Conservation (phyloP, 495 filamentous ascomycete genomes). For the Hamigera avellanea region DNA sequence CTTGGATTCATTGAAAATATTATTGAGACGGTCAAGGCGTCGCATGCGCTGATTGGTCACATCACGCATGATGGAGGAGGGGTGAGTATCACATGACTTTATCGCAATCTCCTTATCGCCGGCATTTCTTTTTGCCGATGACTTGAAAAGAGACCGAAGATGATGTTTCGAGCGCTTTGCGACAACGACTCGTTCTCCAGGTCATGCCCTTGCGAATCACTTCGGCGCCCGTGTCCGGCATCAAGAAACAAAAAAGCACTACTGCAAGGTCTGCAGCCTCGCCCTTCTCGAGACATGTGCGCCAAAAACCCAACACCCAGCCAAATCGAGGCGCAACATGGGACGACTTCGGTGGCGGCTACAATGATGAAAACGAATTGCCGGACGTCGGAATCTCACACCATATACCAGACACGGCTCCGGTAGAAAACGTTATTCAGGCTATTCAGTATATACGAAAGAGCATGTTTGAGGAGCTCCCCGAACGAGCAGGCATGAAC, state of each 20-base stretch:
- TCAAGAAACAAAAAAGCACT: conserved; percentile 27
- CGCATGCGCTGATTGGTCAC: too few species aligned
- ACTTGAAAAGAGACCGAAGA: too few species aligned
- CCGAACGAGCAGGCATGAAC: conserved; percentile 59
- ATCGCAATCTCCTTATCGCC: too few species aligned
- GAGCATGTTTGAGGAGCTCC: conserved; percentile 60
- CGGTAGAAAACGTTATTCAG: conserved; percentile 50
- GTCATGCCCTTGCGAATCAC: conserved; percentile 36
- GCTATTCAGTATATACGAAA: conserved; percentile 48
- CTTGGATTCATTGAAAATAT: too few species aligned
- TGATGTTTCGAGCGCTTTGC: too few species aligned
- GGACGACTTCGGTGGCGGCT: conserved; percentile 27
- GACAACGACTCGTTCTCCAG: conserved; percentile 2
- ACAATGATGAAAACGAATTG: conserved; percentile 31
- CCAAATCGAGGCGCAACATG: conserved; percentile 17
- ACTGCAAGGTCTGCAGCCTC: conserved; percentile 20
- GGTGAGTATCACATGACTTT: too few species aligned
- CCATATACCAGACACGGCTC: conserved; percentile 33
- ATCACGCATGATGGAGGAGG: too few species aligned
- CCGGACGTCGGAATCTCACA: conserved; percentile 27
- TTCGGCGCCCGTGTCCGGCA: conserved; percentile 31
- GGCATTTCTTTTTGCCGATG: too few species aligned
- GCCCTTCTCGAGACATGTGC: conserved; percentile 41
- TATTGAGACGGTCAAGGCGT: too few species aligned
- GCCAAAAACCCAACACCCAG: conserved; percentile 41